Percentiles rank a stretch among this genome's conserved stretches.
Conservation (phyloP, 169 alveolate species). For the Eimeria falciformis region DNA sequence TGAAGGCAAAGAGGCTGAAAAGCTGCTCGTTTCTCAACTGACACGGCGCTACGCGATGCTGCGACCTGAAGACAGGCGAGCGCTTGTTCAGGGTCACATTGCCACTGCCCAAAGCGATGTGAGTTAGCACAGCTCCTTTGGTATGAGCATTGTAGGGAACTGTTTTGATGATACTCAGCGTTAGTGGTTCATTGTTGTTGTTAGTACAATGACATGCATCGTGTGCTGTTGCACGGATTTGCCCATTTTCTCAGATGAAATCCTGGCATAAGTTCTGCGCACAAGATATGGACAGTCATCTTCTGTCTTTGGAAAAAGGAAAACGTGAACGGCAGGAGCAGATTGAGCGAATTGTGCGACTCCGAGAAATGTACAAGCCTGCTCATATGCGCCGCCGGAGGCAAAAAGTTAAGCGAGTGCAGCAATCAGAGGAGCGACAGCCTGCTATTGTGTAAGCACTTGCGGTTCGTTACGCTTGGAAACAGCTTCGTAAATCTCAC, state of each 20-base stretch:
- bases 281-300: conserved; percentile 39
- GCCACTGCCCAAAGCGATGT: conserved; percentile 15
- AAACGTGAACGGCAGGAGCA: conserved; percentile 50
- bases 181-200: not conserved
- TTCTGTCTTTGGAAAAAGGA: conserved; percentile 50
- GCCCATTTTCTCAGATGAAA: conserved; percentile 25
- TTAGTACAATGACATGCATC: not conserved
- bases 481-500: not conserved
- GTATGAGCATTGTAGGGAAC: not conserved
- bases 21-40: not conserved
- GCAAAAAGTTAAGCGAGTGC: conserved; percentile 52
- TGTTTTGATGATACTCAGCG: not conserved
- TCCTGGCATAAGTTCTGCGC: conserved; percentile 20
- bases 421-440: conserved; percentile 57
- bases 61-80: conserved; percentile 57
- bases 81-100: conserved; percentile 24
- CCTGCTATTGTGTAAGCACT: conserved; percentile 53
- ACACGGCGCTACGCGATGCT: conserved; percentile 57
- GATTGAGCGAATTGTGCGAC: conserved; percentile 17
- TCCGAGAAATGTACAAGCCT: conserved; percentile 59
- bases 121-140: not conserved
- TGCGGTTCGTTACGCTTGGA: not conserved
- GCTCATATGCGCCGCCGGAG: conserved; percentile 68
- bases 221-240: not conserved
- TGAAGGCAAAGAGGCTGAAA: not conserved